A percentile compares a stretch with the other conserved stretches of the same genome.
Conservation (phyloP, 2,329 filamentous ascomycete genomes). For the Chaetomiaceae sp. region DNA sequence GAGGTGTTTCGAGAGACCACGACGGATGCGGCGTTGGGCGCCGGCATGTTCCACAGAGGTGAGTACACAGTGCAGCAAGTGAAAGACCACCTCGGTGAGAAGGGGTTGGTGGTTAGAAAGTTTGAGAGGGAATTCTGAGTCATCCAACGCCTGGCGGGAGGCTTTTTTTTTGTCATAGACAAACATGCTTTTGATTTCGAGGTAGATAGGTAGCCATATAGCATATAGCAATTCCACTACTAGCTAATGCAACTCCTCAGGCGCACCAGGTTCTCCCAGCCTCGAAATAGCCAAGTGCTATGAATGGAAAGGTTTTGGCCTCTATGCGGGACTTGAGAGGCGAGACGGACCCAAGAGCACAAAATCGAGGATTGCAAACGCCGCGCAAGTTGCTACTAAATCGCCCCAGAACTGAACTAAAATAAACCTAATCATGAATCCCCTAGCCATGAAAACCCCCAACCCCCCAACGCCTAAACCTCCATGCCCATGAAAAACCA, state of each 20-base stretch:
- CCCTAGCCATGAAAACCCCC: too few relatives aligned
- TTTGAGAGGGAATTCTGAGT: conserved; percentile 57
- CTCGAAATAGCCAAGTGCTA: too few relatives aligned
- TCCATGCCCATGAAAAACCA: conserved; percentile 93
- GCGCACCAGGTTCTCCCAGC: too few relatives aligned
- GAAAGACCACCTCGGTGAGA: conserved; percentile 71
- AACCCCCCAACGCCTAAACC: conserved; percentile 50
- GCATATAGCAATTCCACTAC: too few relatives aligned
- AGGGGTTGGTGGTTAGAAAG: conserved; percentile 72
- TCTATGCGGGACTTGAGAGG: too few relatives aligned
- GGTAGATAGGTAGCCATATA: too few relatives aligned
- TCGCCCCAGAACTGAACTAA: background rate
- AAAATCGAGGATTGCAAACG: background rate
- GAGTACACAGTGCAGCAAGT: conserved; percentile 95
- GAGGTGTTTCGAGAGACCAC: conserved; percentile 83
- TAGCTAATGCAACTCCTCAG: too few relatives aligned
- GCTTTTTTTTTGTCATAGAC: background rate
- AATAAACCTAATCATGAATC: background rate
- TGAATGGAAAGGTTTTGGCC: too few relatives aligned
- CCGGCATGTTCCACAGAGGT: conserved; percentile 94
- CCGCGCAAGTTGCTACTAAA: background rate
- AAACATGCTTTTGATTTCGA: background rate
- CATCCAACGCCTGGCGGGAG: background rate
- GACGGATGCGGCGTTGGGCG: conserved; percentile 89
- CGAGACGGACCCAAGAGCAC: too few relatives aligned